Percentiles rank a stretch among this genome's conserved stretches.
phyloP scores from a whole-genome alignment of 306 rosid genomes.

The Gleditsia sinensis region DNA sequence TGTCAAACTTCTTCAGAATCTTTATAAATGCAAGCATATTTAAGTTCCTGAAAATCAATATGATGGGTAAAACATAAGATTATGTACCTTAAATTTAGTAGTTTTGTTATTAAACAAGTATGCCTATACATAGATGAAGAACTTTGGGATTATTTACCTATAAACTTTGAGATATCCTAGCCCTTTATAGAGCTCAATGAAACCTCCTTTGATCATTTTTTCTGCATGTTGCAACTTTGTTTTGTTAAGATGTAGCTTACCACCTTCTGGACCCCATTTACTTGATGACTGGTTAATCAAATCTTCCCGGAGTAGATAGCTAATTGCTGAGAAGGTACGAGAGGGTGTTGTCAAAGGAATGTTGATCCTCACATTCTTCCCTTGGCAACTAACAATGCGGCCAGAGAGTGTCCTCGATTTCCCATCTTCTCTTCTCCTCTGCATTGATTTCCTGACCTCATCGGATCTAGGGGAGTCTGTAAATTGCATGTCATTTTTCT shows the following conservation, averaged over 20 bases:
- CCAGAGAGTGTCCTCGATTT: conserved; percentile 66
- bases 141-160: conserved; percentile 49
- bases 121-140: background rate
- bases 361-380: conserved; percentile 82
- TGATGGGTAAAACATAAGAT: conserved; percentile 35
- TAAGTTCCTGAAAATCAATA: conserved; percentile 70
- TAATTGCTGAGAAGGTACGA: conserved; percentile 83
- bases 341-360: conserved; percentile 90
- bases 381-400: conserved; percentile 60
- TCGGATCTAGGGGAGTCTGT: conserved; percentile 51
- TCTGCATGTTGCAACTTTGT: conserved; percentile 83
- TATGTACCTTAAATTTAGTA: background rate
- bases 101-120: background rate
- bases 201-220: conserved; percentile 91
- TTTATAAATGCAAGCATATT: conserved; percentile 92
- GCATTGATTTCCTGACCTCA: conserved; percentile 49
- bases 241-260: conserved; percentile 67
- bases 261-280: conserved; percentile 61
- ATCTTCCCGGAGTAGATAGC: conserved; percentile 81
- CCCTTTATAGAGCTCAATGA: conserved; percentile 89
- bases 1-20: conserved; percentile 96
- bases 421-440: conserved; percentile 55
- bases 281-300: conserved; percentile 72
- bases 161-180: conserved; percentile 87
- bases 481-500: conserved; percentile 54